These are phyloP conservation scores for Pyricularia grisea DNA, from an alignment of 2,329 filamentous ascomycete genomes.

Conservation along the genomic window DNA sequence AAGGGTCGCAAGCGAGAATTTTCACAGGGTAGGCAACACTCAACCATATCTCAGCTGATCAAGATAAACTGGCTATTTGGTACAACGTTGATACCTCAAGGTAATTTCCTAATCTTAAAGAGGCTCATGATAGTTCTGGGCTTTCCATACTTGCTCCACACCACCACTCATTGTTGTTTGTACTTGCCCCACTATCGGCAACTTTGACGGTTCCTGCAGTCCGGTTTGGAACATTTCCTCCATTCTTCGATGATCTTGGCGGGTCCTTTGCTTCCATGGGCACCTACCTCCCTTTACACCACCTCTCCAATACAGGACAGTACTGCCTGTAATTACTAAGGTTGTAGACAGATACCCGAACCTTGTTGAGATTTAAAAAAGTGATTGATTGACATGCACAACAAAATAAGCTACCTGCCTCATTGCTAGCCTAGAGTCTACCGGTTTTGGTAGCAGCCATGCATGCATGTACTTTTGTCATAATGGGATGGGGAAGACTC, in stretches of 20 bases:
- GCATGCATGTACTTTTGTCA: not conserved
- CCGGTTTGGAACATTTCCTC: not conserved
- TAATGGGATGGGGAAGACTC: not conserved
- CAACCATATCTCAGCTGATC: not conserved
- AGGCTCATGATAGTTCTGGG: not conserved
- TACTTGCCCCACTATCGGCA: not conserved
- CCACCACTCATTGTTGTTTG: not conserved
- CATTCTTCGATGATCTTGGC: not conserved
- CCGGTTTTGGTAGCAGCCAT: not conserved
- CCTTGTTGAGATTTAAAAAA: not conserved
- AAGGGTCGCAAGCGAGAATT: not conserved
- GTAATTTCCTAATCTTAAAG: not conserved
- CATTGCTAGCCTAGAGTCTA: not conserved
- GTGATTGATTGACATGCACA: not conserved
- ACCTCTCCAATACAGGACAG: not conserved
- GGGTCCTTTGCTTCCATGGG: not conserved
- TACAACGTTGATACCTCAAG: not conserved
- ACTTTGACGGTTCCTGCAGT: not conserved
- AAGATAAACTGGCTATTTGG: not conserved
- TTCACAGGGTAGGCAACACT: not conserved
- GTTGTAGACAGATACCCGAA: not conserved
- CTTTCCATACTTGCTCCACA: not conserved
- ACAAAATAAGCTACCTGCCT: not conserved
- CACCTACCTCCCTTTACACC: not conserved
- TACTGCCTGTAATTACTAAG: too few species aligned